These are phyloP conservation scores for Tripterygium wilfordii DNA, from an alignment of 177 flowering plant species.

Conservation along the genomic window DNA sequence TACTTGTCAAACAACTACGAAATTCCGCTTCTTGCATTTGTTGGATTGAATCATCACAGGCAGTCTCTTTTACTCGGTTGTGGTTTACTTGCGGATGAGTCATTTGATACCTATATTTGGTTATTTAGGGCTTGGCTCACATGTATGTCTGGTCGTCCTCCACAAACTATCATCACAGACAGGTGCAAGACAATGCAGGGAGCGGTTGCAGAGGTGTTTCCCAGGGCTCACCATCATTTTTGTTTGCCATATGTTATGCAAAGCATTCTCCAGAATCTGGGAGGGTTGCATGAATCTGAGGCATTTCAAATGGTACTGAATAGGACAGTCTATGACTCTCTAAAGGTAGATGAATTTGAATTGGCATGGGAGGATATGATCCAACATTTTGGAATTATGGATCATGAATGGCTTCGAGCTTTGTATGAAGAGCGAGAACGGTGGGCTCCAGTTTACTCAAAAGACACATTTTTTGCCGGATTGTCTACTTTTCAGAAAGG, in stretches of 20 bases:
- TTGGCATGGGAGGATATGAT: slow-evolving; percentile 51
- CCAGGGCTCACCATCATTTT: slow-evolving; percentile 50
- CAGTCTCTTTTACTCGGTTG: slow-evolving; percentile 45
- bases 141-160: slow-evolving; percentile 57
- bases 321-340: slow-evolving; percentile 28
- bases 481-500: slow-evolving; percentile 29
- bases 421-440: slow-evolving; percentile 50
- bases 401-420: slow-evolving; percentile 38
- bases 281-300: slow-evolving; percentile 30
- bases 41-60: slow-evolving; percentile 64
- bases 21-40: slow-evolving; percentile 47
- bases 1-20: slow-evolving; percentile 42
- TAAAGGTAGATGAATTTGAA: slow-evolving; percentile 65
- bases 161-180: slow-evolving; percentile 51
- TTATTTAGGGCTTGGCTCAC: slow-evolving; percentile 61
- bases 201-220: slow-evolving; percentile 63
- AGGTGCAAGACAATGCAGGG: slow-evolving; percentile 39
- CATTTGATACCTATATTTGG: slow-evolving; percentile 53
- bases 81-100: slow-evolving; percentile 55
- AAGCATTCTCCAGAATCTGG: slow-evolving; percentile 38
- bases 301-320: slow-evolving; percentile 25
- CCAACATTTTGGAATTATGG: slow-evolving; percentile 35
- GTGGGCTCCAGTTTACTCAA: slow-evolving; percentile 65
- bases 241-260: slow-evolving; percentile 33
- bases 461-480: slow-evolving; percentile 55